A percentile compares a stretch with the other conserved stretches of the same genome.
Evolutionary conservation across 2,329 filamentous ascomycete species (phyloP).

Genomic region (Diaporthe vexans): DNA sequence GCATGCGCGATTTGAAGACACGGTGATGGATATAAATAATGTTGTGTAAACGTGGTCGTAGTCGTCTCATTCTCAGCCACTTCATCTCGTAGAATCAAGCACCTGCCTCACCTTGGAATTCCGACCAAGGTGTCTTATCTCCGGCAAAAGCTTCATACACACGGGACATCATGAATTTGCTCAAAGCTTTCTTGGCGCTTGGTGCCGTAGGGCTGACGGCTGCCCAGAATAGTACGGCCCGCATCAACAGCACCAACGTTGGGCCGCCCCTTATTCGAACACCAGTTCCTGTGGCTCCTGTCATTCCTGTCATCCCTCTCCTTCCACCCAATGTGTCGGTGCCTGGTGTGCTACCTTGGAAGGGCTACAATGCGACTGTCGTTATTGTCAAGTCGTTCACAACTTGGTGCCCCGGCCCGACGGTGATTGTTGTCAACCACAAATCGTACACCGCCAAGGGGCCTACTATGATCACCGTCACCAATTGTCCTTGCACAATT

Average conservation of each 20-base stretch:
- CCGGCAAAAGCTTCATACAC: background rate
- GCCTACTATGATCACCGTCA: conserved; percentile 25
- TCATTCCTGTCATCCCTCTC: background rate
- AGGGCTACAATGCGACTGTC: background rate
- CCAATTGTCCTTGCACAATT: conserved; percentile 31
- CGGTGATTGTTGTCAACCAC: background rate
- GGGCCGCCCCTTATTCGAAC: background rate
- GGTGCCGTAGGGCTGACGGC: background rate
- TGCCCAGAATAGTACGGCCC: conserved; percentile 2
- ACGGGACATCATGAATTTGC: background rate
- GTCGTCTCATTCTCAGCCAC: background rate
- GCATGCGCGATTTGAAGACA: no score
- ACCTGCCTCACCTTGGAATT: background rate
- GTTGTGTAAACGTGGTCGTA: background rate
- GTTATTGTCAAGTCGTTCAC: conserved; percentile 2
- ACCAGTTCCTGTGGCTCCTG: background rate
- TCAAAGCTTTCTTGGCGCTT: background rate
- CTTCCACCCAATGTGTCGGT: background rate
- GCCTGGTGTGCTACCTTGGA: background rate
- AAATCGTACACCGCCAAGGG: conserved; percentile 6
- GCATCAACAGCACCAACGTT: background rate
- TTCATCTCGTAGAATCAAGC: background rate
- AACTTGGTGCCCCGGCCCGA: background rate
- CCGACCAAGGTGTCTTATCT: background rate
- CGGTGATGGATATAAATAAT: background rate